phyloP scores from a whole-genome alignment of 2,329 filamentous ascomycete genomes.

The Zymoseptoria tritici region DNA sequence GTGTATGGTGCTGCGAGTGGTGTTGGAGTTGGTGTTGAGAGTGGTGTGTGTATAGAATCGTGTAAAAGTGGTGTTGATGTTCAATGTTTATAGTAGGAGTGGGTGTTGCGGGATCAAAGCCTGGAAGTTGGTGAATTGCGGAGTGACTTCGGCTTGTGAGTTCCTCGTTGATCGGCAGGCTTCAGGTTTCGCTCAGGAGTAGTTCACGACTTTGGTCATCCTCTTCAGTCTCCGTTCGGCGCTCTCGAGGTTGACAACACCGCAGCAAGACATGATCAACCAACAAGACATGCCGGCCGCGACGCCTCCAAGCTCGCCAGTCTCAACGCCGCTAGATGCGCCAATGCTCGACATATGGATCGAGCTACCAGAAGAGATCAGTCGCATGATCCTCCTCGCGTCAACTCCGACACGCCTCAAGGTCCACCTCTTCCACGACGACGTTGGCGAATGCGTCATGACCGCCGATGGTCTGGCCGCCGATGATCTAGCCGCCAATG shows the following conservation, averaged over 20 bases:
- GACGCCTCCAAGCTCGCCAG: background rate
- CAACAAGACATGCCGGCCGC: background rate
- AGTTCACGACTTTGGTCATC: no score
- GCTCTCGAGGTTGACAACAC: background rate
- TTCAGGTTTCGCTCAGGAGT: no score
- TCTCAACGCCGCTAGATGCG: background rate
- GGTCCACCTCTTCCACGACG: no score
- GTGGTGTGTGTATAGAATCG: background rate
- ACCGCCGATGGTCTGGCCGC: no score
- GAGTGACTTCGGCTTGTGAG: background rate
- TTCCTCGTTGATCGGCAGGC: background rate
- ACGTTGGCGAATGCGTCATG: no score
- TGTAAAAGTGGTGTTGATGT: background rate
- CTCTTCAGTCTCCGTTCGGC: no score
- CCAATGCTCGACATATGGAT: background rate
- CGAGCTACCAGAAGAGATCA: background rate
- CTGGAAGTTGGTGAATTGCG: background rate
- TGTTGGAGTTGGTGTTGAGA: background rate
- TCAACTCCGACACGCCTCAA: no score
- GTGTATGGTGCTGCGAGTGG: background rate
- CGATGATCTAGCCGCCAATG: no score
- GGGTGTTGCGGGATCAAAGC: background rate
- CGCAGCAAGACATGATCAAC: background rate
- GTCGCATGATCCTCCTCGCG: background rate
- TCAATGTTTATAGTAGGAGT: background rate